Conservation (phyloP, 2,329 filamentous ascomycete species). For the Keithomyces neogunnii region DNA sequence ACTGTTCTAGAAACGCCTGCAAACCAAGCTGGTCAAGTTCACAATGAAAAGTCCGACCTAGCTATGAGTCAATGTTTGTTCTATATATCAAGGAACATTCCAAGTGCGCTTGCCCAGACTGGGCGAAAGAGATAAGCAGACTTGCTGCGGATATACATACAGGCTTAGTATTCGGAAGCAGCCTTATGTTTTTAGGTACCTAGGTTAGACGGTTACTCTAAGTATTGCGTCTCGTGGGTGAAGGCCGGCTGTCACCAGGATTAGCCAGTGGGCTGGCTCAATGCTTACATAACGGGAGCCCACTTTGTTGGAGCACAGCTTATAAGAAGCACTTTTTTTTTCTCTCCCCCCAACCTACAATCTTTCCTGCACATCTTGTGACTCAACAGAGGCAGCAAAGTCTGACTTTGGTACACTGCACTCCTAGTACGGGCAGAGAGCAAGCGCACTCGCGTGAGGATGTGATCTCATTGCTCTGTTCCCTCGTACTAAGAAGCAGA, state of each 20-base stretch:
- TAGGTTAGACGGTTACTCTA: no score
- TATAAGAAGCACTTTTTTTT: background rate
- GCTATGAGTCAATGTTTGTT: no score
- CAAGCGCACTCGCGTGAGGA: slow-evolving; percentile 8
- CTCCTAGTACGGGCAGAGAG: background rate
- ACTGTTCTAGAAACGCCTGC: background rate
- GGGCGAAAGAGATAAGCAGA: no score
- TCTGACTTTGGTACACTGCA: background rate
- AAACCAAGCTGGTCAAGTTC: background rate
- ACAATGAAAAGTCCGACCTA: no score
- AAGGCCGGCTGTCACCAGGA: no score
- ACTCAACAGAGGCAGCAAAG: background rate
- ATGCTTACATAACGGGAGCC: slow-evolving; percentile 6
- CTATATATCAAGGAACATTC: no score
- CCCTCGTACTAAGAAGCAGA: slow-evolving; percentile 16
- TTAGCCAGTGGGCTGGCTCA: no score
- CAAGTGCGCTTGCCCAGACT: no score
- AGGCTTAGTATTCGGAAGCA: no score
- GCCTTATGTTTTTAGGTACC: no score
- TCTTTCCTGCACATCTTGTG: background rate
- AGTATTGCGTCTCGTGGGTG: no score
- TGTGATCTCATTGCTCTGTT: slow-evolving; percentile 18
- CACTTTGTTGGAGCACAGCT: background rate
- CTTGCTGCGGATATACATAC: no score
- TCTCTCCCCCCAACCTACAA: background rate